phyloP scores from a whole-genome alignment of 345 rosid species.

The Eutrema heterophyllum region DNA sequence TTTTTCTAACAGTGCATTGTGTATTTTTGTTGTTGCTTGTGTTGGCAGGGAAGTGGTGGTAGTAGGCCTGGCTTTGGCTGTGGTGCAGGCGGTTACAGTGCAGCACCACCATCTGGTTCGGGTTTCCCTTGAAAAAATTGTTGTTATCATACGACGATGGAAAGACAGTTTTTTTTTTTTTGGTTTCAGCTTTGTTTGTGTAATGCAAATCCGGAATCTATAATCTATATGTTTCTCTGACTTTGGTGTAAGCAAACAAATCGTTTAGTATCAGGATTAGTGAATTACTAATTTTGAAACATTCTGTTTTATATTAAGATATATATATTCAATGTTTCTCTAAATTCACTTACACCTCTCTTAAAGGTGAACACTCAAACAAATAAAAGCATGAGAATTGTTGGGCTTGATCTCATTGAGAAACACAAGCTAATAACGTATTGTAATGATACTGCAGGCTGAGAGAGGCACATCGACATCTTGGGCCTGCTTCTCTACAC shows the following conservation, averaged over 20 bases:
- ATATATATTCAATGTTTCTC: no score
- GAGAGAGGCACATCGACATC: slow-evolving; percentile 84
- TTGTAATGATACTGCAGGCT: slow-evolving; percentile 49
- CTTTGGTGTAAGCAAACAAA: neutral
- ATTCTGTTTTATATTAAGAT: no score
- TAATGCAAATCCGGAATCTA: slow-evolving; percentile 1
- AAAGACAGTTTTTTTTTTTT: slow-evolving; percentile 18
- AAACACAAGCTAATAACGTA: neutral
- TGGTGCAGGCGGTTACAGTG: slow-evolving; percentile 62
- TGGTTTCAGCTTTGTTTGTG: slow-evolving; percentile 14
- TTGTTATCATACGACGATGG: neutral
- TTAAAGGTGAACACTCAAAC: neutral
- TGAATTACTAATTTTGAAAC: no score
- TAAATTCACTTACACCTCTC: neutral
- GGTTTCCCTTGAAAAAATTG: slow-evolving; percentile 40
- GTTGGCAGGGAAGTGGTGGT: slow-evolving; percentile 48
- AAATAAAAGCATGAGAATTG: no score
- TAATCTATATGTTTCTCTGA: neutral
- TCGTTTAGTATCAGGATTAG: neutral
- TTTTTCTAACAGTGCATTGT: neutral
- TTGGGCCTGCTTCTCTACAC: slow-evolving; percentile 87
- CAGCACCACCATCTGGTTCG: slow-evolving; percentile 46
- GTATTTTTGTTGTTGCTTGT: neutral
- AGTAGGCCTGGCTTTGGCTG: slow-evolving; percentile 77
- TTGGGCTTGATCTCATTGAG: neutral